phyloP scores from a whole-genome alignment of 1,284 basidiomycete genomes.

The Porogramme epimiltina region DNA sequence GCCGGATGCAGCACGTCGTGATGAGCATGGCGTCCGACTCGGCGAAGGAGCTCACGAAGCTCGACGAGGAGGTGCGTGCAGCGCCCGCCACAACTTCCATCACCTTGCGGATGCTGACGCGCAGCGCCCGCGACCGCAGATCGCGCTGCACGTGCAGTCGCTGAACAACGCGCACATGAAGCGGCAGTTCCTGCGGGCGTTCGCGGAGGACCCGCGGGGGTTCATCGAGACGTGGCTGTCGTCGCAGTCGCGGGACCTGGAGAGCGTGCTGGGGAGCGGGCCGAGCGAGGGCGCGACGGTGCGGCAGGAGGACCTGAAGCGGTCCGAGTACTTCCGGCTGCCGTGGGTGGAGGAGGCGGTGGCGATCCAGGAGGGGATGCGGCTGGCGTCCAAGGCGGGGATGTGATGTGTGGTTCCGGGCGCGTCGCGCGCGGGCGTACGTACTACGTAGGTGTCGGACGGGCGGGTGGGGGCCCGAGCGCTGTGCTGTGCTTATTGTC shows the following conservation, averaged over 20 bases:
- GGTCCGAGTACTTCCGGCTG: constrained; percentile 88
- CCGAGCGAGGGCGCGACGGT: constrained; percentile 80
- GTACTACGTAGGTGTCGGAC: background rate
- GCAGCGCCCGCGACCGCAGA: constrained; percentile 43
- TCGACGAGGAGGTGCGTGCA: constrained; percentile 82
- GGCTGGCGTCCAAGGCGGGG: constrained; percentile 44
- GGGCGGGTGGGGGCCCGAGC: too few relatives aligned
- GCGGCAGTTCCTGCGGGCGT: constrained; percentile 83
- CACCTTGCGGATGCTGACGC: background rate
- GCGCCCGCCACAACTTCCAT: background rate
- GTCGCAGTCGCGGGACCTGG: constrained; percentile 89
- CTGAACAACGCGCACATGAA: constrained; percentile 87
- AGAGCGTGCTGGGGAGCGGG: constrained; percentile 87
- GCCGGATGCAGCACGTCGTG: constrained; percentile 74
- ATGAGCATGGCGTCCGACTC: constrained; percentile 74
- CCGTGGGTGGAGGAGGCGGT: constrained; percentile 85
- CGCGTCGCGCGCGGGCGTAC: background rate
- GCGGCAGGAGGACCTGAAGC: constrained; percentile 82
- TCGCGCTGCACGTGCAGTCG: constrained; percentile 78
- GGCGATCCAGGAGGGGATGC: constrained; percentile 56
- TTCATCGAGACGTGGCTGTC: constrained; percentile 92
- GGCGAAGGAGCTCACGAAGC: constrained; percentile 65
- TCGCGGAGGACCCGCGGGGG: constrained; percentile 76
- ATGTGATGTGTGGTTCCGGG: constrained; percentile 12
- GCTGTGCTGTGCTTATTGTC: background rate